Base-by-base conservation (phyloP, 163 green algal species). In the Chloromonas sp. region DNA sequence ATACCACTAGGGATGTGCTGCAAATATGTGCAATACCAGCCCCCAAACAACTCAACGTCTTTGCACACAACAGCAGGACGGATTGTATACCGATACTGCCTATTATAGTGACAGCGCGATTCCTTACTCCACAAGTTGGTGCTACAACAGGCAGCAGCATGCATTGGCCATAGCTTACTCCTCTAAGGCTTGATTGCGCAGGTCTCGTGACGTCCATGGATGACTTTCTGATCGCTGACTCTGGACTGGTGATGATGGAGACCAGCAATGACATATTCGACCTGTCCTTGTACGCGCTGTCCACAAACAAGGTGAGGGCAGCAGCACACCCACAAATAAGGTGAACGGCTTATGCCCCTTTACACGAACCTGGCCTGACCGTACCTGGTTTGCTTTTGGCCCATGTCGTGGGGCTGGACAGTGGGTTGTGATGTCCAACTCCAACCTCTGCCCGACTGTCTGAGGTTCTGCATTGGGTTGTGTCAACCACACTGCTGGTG, bases 261-360 rank as follows among this genome's bases (percentile, higher is more conserved):
- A 96, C 93, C 58, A 92, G 86, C 61, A 93, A 94, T 81, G 87
- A 92, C 70, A 84, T 95, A 0, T 93, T 91, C 66, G 91, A 96
- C 84, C 78, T 86, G 2, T 82, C 86, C 3, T 78, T 94, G n/a
- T 95, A 92, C 83, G 79, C 87, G 8, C 60, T 79, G 66, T 83
- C 90, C 3, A 83, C 80, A 1, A 83, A 86, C 3, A 60, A 87
- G 62, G 84, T 85, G 79, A 14, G 15, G 58, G 36, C 36, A 36
- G 36, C 36, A 36, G 36, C 36, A 36, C 36, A 36, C 36, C 36
- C 36, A 36, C 36, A 36, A 36, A 36, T 36, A 36, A 36, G 36
- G 36, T 36, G 36, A 36, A 36, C 36, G 36, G 36, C 36, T 36
- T 36, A 36, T 36, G 36, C 36, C 36, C 36, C 36, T 36, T 36